These are phyloP conservation scores for Pyrenochaeta sp. DNA, from an alignment of 2,329 filamentous ascomycete species.

Conservation along the genomic window DNA sequence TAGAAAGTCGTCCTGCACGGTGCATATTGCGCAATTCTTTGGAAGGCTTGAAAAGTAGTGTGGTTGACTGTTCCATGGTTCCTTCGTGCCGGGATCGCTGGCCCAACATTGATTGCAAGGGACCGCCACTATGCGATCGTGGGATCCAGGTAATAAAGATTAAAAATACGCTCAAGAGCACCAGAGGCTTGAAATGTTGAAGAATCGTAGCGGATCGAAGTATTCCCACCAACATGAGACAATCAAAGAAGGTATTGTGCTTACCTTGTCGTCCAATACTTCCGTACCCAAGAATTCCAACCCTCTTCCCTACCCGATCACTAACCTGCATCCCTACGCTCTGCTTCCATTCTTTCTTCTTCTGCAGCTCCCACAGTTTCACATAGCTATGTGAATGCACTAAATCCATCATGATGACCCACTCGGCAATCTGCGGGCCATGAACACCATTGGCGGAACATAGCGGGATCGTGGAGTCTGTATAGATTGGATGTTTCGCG, in stretches of 20 bases:
- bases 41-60: no score
- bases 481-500: constrained; percentile 62
- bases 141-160: no score
- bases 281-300: constrained; percentile 70
- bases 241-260: constrained; percentile 12
- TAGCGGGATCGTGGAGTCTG: constrained; percentile 60
- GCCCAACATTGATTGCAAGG: neutral
- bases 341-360: constrained; percentile 62
- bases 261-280: constrained; percentile 68
- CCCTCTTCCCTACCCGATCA: constrained; percentile 65
- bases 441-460: constrained; percentile 66
- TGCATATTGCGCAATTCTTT: no score
- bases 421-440: constrained; percentile 72
- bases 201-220: neutral
- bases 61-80: no score
- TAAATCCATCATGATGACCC: constrained; percentile 70
- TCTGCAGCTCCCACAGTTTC: constrained; percentile 65
- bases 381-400: constrained; percentile 65
- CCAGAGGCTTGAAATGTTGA: neutral
- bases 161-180: no score
- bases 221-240: neutral
- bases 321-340: constrained; percentile 48
- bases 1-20: neutral
- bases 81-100: neutral
- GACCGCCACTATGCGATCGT: neutral